Evolutionary conservation across 441 rosid genomes (phyloP), one percentile per base, ranked within the genome.

Genomic region (Erysimum cheiri): DNA sequence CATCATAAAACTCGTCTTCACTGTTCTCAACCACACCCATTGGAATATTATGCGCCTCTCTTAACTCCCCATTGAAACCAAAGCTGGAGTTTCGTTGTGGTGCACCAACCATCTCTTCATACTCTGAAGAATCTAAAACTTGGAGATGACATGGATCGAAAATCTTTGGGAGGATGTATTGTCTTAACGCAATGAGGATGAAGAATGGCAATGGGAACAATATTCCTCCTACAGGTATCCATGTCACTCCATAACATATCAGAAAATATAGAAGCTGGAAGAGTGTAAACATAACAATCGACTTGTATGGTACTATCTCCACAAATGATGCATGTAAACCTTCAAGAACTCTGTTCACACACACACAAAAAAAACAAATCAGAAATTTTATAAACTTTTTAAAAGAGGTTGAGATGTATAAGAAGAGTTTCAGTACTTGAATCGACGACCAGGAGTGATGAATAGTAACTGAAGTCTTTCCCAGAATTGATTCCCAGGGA

Each of bases 401-500:
- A 47, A 15, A 9, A 33, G 55, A 26, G 17, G 3, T 26, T 41
- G 11, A 59, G 37, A 57, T 37, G 61, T 10, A 50, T 14, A 67
- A 68, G 53, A 37, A 67, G 36, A 82, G 47, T 82, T 67, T 14
- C 81, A 69, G 67, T 85, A 87, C 98, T 88, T 88, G 91, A 80
- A 87, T 35, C 89, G 80, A 22, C 96, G 80, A 50, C 86, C 66
- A 17, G 93, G 92, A 17, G 97, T 74, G 63, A 87, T 76, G 64
- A 93, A 88, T 17, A 93, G 92, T 52, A 91, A 77, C 61, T 85
- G 48, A 1, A 91, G 76, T 72, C 96, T 84, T 73, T 89, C 97
- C 95, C 96, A 91, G 80, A 93, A 89, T 49, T 91, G 98, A 64
- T 85, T 93, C 29, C 95, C 98, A 0, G 92, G 97, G 50, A 91